Evolutionary conservation across 2,329 filamentous ascomycete species (phyloP), one percentile per base, ranked within the genome.

Genomic region (Xylariales sp.): DNA sequence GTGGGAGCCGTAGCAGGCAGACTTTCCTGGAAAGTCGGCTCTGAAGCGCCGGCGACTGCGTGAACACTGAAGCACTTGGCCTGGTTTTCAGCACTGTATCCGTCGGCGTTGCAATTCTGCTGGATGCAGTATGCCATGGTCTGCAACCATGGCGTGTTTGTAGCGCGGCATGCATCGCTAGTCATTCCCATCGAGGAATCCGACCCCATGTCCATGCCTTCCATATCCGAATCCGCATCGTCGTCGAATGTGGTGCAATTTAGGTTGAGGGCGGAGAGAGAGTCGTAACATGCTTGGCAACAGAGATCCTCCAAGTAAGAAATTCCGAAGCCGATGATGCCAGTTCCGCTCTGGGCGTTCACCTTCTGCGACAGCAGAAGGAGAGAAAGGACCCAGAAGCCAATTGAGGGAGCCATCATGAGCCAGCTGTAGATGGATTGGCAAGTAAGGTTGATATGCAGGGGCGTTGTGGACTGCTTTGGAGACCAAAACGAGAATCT

Each of bases 291-390:
- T 27, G 54, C 45, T 11, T 47, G 47, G 36, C 44, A 51, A 33
- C 56, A 59, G 4, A 47, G 38, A 5, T 52, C 50, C n/a, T 40
- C 34, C 38, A 51, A 59, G 41, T 55, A 38, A 14, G 46, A 41
- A n/a, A 55, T 53, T 2, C 54, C 55, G 31, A 48, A 54, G 19
- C 56, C 56, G 19, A 59, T 50, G 19, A 53, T 48, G 14, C 53
- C 54, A 25, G n/a, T n/a, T n/a, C n/a, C n/a, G n/a, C n/a, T n/a
- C n/a, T n/a, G n/a, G n/a, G n/a, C n/a, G n/a, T n/a, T n/a, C n/a
- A n/a, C n/a, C n/a, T n/a, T n/a, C n/a, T n/a, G n/a, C n/a, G n/a
- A n/a, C n/a, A n/a, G n/a, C n/a, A n/a, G n/a, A n/a, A n/a, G n/a
- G n/a, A n/a, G n/a, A n/a, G n/a, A n/a, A n/a, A n/a, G n/a, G n/a